Base-by-base conservation (phyloP, 257 asterid genomes). In the Ballota nigra region DNA sequence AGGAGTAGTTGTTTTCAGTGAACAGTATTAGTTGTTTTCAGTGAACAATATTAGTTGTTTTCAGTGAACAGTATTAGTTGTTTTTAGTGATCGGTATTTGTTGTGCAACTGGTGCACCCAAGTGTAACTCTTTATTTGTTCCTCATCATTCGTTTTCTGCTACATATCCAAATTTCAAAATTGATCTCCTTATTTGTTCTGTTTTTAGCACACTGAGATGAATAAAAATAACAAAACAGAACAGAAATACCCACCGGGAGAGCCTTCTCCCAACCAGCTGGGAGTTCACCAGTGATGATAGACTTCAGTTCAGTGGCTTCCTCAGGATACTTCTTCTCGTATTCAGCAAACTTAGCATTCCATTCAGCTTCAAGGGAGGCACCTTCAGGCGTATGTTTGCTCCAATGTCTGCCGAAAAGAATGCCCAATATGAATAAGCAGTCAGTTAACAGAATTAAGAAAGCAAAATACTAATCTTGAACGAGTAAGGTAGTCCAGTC, bases 311-410 rank as follows among this genome's bases (percentile, higher is more conserved):
- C 93, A 51, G 93, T 80, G 6, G 92, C 89, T 74, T 89, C 93
- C 71, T 80, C 91, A 3, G 96, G 80, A 72, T 86, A 84, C 66
- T 86, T 88, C 84, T 86, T 88, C 80, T 84, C 88, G 33, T 90
- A 90, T 77, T 82, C 89, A 19, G 89, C 85, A 56, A 88, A 84
- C 73, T 86, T 90, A 70, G 95, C 66, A 34, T 86, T 88, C 96
- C 96, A 89, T 76, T 86, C 95, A 77, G 87, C 86, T 86, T 87
- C 96, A 75, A 81, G 68, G 59, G 89, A 76, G 68, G 96, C 96
- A 72, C 96, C 96, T 33, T 78, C 80, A 8, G 92, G 82, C 47
- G 26, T 59, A 68, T 85, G 96, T 60, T 84, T 85, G 80, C 92
- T 81, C 96, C 96, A 89, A 62, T 84, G 96, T 74, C 96, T 89